Conservation (phyloP, 2,329 filamentous ascomycete genomes). For the Byssochlamys sp. region DNA sequence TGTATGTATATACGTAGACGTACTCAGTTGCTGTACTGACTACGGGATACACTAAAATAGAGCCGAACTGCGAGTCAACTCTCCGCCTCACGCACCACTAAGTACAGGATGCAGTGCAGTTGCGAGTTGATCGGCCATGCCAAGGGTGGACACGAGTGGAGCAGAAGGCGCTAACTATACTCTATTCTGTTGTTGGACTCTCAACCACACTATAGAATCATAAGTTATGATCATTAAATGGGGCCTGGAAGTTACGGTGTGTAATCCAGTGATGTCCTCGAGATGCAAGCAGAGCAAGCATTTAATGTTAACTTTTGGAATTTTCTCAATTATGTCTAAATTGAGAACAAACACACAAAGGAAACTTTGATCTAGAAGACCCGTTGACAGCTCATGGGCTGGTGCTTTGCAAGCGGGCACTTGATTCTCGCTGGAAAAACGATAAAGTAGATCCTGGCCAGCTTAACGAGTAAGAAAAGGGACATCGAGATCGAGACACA, state of each 20-base stretch:
- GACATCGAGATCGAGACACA: background rate
- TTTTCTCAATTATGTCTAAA: background rate
- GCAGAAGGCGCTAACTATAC: background rate
- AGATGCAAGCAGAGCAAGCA: background rate
- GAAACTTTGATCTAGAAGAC: background rate
- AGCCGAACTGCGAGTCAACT: background rate
- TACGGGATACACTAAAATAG: too few relatives aligned
- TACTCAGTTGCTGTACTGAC: too few relatives aligned
- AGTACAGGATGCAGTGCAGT: background rate
- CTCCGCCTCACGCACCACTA: background rate
- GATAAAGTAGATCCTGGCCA: background rate
- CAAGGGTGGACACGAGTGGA: background rate
- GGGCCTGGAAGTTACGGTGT: background rate
- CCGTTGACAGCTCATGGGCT: background rate
- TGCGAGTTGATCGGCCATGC: background rate
- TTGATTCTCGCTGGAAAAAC: background rate
- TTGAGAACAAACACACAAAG: background rate
- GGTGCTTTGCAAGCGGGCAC: background rate
- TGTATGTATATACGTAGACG: too few relatives aligned
- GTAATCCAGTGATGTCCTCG: too few relatives aligned
- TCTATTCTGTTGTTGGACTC: too few relatives aligned
- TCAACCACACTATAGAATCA: too few relatives aligned
- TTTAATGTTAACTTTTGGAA: background rate
- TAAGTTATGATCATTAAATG: too few relatives aligned
- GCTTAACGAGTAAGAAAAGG: background rate